Conservation (phyloP, 116 monocot species). For the Iris pallida region DNA sequence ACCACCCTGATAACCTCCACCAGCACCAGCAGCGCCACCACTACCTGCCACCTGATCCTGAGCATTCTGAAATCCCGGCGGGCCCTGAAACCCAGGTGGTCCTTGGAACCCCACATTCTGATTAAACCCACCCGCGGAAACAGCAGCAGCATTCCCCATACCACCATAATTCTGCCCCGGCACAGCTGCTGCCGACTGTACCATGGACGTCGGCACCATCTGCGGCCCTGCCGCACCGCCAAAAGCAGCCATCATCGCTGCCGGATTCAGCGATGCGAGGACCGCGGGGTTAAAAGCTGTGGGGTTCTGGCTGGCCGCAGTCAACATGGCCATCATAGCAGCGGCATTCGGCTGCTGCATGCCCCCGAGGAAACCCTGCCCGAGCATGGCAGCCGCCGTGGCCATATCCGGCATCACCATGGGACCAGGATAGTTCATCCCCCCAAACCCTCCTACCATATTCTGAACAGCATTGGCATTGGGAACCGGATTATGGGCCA, state of each 20-base stretch:
- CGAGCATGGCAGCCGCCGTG: slow-evolving; percentile 20
- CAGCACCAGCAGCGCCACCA: too few relatives aligned
- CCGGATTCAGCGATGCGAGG: slow-evolving; percentile 72
- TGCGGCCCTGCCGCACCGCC: slow-evolving; percentile 29
- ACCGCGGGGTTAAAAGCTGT: slow-evolving; percentile 60
- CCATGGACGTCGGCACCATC: slow-evolving; percentile 20
- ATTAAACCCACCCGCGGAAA: slow-evolving; percentile 23
- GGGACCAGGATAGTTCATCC: slow-evolving; percentile 13
- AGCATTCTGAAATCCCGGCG: slow-evolving; percentile 25
- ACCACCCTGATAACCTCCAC: slow-evolving; percentile 26
- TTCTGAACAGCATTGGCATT: slow-evolving; percentile 4
- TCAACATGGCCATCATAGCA: slow-evolving; percentile 63
- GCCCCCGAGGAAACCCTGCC: slow-evolving; percentile 25
- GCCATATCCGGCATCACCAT: slow-evolving; percentile 45
- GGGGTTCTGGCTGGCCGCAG: slow-evolving; percentile 71
- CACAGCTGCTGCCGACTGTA: slow-evolving; percentile 6
- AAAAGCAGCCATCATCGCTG: slow-evolving; percentile 52
- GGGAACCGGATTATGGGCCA: neutral
- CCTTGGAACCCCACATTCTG: slow-evolving; percentile 50
- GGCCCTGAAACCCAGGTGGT: slow-evolving; percentile 36
- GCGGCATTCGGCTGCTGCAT: slow-evolving; percentile 62
- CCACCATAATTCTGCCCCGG: slow-evolving; percentile 28
- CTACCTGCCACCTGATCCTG: neutral
- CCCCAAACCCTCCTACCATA: slow-evolving; percentile 17
- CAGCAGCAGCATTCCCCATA: slow-evolving; percentile 25